Evolutionary conservation across 306 rosid species (phyloP), one percentile per base, ranked within the genome.

Genomic region (Rosa lucieae): DNA sequence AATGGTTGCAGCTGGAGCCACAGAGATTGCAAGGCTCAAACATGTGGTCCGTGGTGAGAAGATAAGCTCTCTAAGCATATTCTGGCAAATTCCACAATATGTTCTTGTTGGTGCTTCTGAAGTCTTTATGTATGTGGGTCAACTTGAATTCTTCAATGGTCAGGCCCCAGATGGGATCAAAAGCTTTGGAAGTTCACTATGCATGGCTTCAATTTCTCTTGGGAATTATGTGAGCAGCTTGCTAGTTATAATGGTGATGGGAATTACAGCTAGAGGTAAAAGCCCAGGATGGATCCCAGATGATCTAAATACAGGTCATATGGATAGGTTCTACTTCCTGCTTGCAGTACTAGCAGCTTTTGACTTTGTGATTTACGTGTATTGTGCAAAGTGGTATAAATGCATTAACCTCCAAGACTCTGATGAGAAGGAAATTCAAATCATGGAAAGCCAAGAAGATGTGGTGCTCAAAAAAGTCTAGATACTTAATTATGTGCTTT

Each of bases 41-140:
- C 77, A 84, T 44, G 89, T 83, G 6, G 47, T 21, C 46, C 75
- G 78, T 17, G 56, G 81, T 5, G 70, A 83, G 58, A 83, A 67
- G 23, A 79, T 78, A 3, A 89, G 96, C 88, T 86, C 96, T 43
- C 79, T 87, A 15, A 91, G 92, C 73, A 88, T 89, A 78, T 83
- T 91, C 40, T 91, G 96, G 93, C 96, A 91, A 86, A 76, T 89
- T 29, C 96, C 96, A 42, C 96, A 91, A 70, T 89, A 91, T 14
- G 89, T 85, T 32, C 75, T 89, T 0, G 87, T 91, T 52, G 96
- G 96, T 67, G 90, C 92, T 51, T 91, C 96, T 6, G 96, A 91
- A 65, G 93, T 89, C 56, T 91, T 89, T 14, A 89, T 91, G 93
- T 89, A 91, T 47, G 90, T 91, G 51, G 92, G 93, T 1, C 96